Base-by-base conservation (phyloP, 768 basidiomycete species). In the Boletellus ananiceps region DNA sequence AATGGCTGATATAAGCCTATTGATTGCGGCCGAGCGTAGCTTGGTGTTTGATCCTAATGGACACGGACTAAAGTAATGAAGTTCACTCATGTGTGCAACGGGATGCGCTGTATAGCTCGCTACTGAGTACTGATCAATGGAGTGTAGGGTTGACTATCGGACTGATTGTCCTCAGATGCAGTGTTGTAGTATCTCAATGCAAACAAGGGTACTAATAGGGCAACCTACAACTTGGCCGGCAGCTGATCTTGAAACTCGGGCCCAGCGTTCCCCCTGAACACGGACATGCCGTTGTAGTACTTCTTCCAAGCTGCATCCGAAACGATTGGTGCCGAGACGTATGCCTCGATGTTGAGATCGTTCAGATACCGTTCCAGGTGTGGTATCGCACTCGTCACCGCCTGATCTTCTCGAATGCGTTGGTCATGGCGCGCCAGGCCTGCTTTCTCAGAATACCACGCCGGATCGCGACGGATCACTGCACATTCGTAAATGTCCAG, bases 371-470 rank as follows among this genome's bases (percentile, higher is more conserved):
- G 54, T 33, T 69, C 65, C 31, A 81, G 56, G 25, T 74, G 58
- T 2, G 74, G 75, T 44, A 80, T 57, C 55, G 76, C 74, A 9
- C 70, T 63, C 3, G 72, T 64, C 8, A 79, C 62, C 5, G 77
- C 77, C 8, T 60, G 56, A 51, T 78, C 78, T 57, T 80, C 78
- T 38, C 73, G 72, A 2, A 68, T 51, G 7, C 75, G 71, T 56
- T 83, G 79, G 9, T 64, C 64, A 46, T 71, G 65, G n/a, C 81
- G 72, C 14, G 71, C 67, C 39, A 83, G 57, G 4, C 74, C 72
- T 16, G 66, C 74, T 52, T 75, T 64, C 60, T 83, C 82, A 21
- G 74, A 71, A 58, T 81, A 82, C 81, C 81, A 83, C 7, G 79
- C 77, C 35, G 77, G 67, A 54, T 83, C 80, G 52, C 73, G 73